Conservation (phyloP, 305 asterid genomes). For the Withania somnifera region DNA sequence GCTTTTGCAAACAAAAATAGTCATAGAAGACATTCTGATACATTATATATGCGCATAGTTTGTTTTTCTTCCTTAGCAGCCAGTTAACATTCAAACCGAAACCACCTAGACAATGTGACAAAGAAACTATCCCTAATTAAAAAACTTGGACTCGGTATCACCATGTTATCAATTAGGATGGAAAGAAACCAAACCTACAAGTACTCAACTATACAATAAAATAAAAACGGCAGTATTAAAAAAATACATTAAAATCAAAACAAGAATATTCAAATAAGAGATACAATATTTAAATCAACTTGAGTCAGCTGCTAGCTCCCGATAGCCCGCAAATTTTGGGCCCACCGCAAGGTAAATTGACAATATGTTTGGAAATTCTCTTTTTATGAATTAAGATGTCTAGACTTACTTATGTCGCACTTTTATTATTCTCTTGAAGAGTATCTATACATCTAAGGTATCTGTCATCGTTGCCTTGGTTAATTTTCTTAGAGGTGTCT, state of each 20-base stretch:
- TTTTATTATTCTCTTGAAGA: background rate
- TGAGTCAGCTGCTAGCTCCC: background rate
- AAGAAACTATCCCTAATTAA: background rate
- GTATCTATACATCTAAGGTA: background rate
- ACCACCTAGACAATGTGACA: background rate
- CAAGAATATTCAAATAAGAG: background rate
- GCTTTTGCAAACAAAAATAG: background rate
- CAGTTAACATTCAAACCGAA: background rate
- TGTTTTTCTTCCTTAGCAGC: background rate
- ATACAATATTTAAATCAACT: background rate
- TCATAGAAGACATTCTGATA: background rate
- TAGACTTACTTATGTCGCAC: background rate
- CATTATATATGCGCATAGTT: background rate
- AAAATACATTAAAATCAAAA: background rate
- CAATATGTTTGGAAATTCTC: background rate
- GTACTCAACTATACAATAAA: background rate
- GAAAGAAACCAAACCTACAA: background rate
- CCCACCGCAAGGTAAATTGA: background rate
- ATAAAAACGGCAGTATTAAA: background rate
- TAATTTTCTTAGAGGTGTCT: conserved; percentile 64
- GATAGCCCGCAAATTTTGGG: background rate
- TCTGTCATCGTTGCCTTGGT: conserved; percentile 2
- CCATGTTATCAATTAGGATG: background rate
- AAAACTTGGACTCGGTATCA: background rate
- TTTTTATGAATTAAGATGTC: background rate